Evolutionary conservation across 108 stramenopile species (phyloP), one percentile per base, ranked within the genome.

Genomic region (Pseudonitzschia pungens): DNA sequence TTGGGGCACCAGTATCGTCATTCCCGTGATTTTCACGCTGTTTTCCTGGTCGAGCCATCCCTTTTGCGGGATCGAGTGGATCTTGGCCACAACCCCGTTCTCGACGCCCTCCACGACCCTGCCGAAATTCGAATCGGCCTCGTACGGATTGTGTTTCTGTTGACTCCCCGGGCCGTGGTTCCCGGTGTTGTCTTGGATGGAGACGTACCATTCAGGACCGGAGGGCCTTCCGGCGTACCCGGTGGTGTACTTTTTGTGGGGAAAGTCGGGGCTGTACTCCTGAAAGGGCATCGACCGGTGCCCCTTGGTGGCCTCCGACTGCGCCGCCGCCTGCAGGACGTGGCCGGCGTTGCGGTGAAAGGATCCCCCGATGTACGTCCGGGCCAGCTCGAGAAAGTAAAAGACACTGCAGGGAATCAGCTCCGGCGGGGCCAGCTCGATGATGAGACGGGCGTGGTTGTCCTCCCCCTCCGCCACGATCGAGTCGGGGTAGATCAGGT

Each of bases 71-170:
- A 87, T 78, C 16, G 75, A 86, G 68, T 86, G 86, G 70, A 92
- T 85, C 16, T 87, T 73, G 11, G 57, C 78, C 3, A 84, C 16
- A 10, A 67, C 66, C 10, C 45, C 45, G 7, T 28, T 12, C 24
- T 48, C 24, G 0, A 48, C 24, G 4, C 45, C 45, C 45, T 67
- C 45, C 26, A 93, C 81, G 5, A 94, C 83, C 41, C 65, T 87
- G 22, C 94, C 97, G 72, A 98, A 96, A 56, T 86, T 81, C 66
- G 88, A 70, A 83, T 98, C 96, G 24, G 97, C 96, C 80, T 98
- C 97, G 55, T 93, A 82, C 12, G 92, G 92, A 71, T 93, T 92
- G 12, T 85, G 60, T n/a, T 85, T 69, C 72, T 93, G 92, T 66
- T 93, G 92, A 10, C 80, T 77, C 51, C 92, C 92, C 1, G 90